Percentiles rank a stretch among this genome's conserved stretches.
These are phyloP conservation scores for Primulina huaijiensis DNA, from an alignment of 257 asterid genomes.

Conservation along the genomic window DNA sequence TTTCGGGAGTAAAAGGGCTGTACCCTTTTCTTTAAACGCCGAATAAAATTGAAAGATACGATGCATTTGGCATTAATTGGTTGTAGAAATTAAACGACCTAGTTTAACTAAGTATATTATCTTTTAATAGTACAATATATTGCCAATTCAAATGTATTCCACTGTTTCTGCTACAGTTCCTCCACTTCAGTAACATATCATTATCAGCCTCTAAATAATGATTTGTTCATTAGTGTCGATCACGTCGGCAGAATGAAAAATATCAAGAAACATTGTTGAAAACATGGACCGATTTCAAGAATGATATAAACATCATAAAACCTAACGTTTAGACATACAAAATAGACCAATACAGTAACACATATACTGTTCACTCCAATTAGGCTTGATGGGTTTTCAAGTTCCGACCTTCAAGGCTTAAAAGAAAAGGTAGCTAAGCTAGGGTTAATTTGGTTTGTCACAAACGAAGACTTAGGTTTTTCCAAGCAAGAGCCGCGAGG, in stretches of 20 bases:
- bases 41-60: conserved; percentile 5
- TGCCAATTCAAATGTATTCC: not conserved
- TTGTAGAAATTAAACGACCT: not conserved
- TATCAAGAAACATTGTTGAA: not conserved
- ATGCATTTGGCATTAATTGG: not conserved
- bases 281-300: not conserved
- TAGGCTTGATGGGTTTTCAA: not conserved
- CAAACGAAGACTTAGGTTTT: conserved; percentile 17
- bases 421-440: not conserved
- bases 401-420: no score
- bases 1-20: conserved; percentile 6
- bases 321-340: conserved; percentile 17
- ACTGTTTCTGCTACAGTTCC: conserved; percentile 11
- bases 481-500: conserved; percentile 19
- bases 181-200: conserved; percentile 22
- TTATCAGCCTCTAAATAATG: conserved; percentile 13
- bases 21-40: not conserved
- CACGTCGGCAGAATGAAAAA: not conserved
- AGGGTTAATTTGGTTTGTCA: not conserved
- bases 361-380: not conserved
- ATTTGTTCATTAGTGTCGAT: conserved; percentile 11
- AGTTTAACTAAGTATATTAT: not conserved
- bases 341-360: not conserved
- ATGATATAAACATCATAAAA: not conserved
- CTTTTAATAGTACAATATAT: not conserved